Evolutionary conservation across 441 rosid species (phyloP), one percentile per base, ranked within the genome.

Genomic region (Croton setiger): DNA sequence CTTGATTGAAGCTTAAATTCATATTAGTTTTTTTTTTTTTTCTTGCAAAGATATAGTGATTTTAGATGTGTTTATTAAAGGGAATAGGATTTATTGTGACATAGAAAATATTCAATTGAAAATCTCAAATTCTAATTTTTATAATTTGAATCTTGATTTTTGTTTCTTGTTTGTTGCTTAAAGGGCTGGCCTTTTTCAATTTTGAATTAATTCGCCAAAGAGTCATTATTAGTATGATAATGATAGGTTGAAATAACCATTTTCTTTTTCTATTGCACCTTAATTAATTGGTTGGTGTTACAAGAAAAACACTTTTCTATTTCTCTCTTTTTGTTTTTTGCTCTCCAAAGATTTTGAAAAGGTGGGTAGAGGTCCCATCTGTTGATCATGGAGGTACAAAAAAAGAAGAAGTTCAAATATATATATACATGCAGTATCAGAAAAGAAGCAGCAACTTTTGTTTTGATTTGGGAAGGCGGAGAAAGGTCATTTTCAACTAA

Each of bases 1-100:
- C 95, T 71, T 84, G 74, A 75, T 71, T 84, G 74, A 75, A 39
- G 47, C 31, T 33, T 27, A 20, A 63, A 18, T 64, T 66, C 43
- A 52, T 21, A 60, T 62, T 15, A 18, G 17, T 60, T 31, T 58
- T 35, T 59, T 68, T 27, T 67, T 37, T 67, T 58, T 23, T 18
- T 6, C 54, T 49, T 33, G 68, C 47, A 67, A 70, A 43, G 59
- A 65, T 61, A 70, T 58, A 82, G 72, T 66, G 78, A 68, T 65
- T 74, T 72, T 75, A 62, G 41, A 63, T 69, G 73, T 69, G 72
- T 72, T 61, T 33, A 65, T 55, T 12, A 48, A 36, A 57, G 53
- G 53, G 48, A 31, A 41, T 56, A 63, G 55, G 68, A 39, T 45
- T 68, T 55, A 11, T 62, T 55, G 41, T 45, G 75, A 76, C 52